Evolutionary conservation across 177 flowering plant species (phyloP).

Genomic region (Viscum album): DNA sequence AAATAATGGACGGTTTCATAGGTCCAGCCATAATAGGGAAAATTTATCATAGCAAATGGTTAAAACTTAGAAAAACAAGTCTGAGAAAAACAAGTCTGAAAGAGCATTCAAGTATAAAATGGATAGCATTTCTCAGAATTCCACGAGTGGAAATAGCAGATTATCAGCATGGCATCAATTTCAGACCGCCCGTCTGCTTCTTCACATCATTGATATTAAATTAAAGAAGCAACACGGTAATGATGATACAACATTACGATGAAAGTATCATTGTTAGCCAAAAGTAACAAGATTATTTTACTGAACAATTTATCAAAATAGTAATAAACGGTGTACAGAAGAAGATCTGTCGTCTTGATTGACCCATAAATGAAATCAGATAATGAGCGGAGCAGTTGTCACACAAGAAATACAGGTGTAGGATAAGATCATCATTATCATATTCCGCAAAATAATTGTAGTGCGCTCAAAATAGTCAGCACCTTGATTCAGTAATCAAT

Average conservation of each 20-base stretch:
- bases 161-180: not conserved
- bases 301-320: too few relatives aligned
- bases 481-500: too few relatives aligned
- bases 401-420: not conserved
- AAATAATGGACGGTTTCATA: not conserved
- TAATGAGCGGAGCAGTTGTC: not conserved
- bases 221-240: too few relatives aligned
- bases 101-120: too few relatives aligned
- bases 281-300: too few relatives aligned
- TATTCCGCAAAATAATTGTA: not conserved
- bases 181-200: constrained; percentile 3
- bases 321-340: too few relatives aligned
- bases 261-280: too few relatives aligned
- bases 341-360: too few relatives aligned
- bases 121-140: not conserved
- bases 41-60: not conserved
- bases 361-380: too few relatives aligned
- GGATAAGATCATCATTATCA: not conserved
- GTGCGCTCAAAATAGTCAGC: too few relatives aligned
- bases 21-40: not conserved
- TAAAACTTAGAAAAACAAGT: not conserved
- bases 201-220: not conserved
- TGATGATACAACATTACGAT: not conserved
- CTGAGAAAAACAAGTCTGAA: too few relatives aligned
- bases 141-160: not conserved